Conservation (phyloP, 2,329 filamentous ascomycete species). For the Westerdykella aurantiaca region DNA sequence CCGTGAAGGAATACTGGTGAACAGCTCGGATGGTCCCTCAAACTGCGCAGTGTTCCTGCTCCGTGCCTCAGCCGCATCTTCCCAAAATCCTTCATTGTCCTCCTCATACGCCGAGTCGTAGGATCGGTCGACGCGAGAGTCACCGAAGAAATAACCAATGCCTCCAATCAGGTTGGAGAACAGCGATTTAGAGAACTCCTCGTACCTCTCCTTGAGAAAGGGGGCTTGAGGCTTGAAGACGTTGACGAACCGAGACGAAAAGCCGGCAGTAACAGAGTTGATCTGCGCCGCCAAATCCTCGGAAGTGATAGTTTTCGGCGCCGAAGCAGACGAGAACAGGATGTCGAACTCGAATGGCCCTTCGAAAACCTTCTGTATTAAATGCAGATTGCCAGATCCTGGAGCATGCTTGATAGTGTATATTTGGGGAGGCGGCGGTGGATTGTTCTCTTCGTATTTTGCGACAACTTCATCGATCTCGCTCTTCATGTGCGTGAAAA, state of each 20-base stretch:
- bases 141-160: conserved; percentile 90
- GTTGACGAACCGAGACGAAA: conserved; percentile 67
- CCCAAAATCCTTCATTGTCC: conserved; percentile 92
- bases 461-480: conserved; percentile 55
- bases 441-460: conserved; percentile 54
- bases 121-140: conserved; percentile 82
- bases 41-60: conserved; percentile 60
- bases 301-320: conserved; percentile 47
- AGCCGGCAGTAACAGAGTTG: conserved; percentile 58
- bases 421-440: conserved; percentile 76
- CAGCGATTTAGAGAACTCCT: conserved; percentile 77
- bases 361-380: conserved; percentile 87
- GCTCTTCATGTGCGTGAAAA: conserved; percentile 60
- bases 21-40: conserved; percentile 82
- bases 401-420: conserved; percentile 71
- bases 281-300: conserved; percentile 67
- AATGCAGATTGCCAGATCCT: conserved; percentile 70
- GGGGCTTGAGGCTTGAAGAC: conserved; percentile 70
- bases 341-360: conserved; percentile 90
- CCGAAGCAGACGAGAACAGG: conserved; percentile 75
- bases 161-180: conserved; percentile 92
- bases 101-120: conserved; percentile 92
- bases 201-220: conserved; percentile 67
- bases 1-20: conserved; percentile 83
- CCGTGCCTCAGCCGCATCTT: conserved; percentile 77